Evolutionary conservation across 2,329 filamentous ascomycete genomes (phyloP).

Genomic region (Chalaropsis ovoidea): DNA sequence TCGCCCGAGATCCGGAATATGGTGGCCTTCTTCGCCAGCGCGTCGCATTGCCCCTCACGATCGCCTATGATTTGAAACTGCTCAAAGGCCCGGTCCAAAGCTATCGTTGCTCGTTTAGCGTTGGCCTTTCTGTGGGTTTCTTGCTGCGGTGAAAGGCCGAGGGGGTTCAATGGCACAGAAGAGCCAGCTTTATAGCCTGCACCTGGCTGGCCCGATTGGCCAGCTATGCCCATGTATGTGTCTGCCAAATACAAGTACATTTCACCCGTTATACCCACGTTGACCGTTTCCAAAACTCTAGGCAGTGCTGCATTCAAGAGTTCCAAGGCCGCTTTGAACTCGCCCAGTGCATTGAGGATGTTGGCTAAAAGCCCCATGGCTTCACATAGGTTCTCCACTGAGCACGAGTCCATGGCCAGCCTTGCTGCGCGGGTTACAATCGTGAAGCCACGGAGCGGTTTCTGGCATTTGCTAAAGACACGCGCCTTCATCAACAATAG

Average conservation of each 20-base stretch:
- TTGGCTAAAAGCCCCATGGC: constrained; percentile 56
- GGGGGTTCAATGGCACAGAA: background rate
- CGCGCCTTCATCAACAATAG: constrained; percentile 63
- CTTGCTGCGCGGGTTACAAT: constrained; percentile 64
- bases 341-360: constrained; percentile 58
- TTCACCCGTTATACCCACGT: constrained; percentile 50
- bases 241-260: constrained; percentile 65
- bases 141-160: constrained; percentile 32
- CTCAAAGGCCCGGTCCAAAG: constrained; percentile 46
- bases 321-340: constrained; percentile 56
- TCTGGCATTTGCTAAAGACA: constrained; percentile 57
- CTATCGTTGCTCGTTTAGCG: constrained; percentile 30
- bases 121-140: background rate
- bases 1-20: constrained; percentile 64
- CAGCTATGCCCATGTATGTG: constrained; percentile 67
- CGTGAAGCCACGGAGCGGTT: constrained; percentile 65
- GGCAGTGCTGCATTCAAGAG: constrained; percentile 63
- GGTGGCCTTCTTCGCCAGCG: constrained; percentile 71
- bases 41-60: constrained; percentile 59
- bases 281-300: constrained; percentile 62
- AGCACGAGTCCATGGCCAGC: constrained; percentile 58
- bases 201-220: constrained; percentile 33
- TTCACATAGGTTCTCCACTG: constrained; percentile 63
- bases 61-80: constrained; percentile 57
- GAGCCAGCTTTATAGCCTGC: background rate